Evolutionary conservation across 2,329 filamentous ascomycete genomes (phyloP).

Genomic region (Clathrospora elynae): DNA sequence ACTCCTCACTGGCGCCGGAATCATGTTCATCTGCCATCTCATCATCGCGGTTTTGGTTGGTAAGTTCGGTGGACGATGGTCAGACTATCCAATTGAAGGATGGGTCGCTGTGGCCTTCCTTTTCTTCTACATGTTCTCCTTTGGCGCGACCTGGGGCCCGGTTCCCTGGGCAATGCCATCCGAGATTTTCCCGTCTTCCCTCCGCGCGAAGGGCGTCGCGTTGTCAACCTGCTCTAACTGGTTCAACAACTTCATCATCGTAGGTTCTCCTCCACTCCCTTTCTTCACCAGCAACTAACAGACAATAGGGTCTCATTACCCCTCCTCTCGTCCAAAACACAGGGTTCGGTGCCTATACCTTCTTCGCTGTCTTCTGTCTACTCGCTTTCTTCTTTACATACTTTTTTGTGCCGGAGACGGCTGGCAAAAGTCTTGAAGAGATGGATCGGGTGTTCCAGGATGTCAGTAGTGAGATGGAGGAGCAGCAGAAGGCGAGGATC

Average conservation of each 20-base stretch:
- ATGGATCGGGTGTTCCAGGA: constrained; percentile 49
- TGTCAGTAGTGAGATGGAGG: constrained; percentile 43
- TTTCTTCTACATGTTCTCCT: constrained; percentile 67
- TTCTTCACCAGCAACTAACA: constrained; percentile 46
- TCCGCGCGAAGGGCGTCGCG: constrained; percentile 69
- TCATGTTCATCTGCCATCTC: constrained; percentile 59
- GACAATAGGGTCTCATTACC: constrained; percentile 63
- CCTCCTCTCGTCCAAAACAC: constrained; percentile 66
- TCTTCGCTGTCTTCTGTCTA: constrained; percentile 47
- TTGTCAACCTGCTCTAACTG: constrained; percentile 68
- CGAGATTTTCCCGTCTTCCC: constrained; percentile 67
- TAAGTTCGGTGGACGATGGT: constrained; percentile 58
- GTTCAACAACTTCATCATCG: constrained; percentile 66
- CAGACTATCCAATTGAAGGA: constrained; percentile 56
- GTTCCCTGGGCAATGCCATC: constrained; percentile 56
- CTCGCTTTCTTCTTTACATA: constrained; percentile 44
- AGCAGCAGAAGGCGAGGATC: constrained; percentile 39
- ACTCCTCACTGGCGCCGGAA: constrained; percentile 50
- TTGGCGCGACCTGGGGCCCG: constrained; percentile 64
- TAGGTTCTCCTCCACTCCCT: constrained; percentile 15
- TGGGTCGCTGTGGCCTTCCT: constrained; percentile 64
- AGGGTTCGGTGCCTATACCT: constrained; percentile 51
- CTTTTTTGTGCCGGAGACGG: constrained; percentile 45
- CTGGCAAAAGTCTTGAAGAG: constrained; percentile 43
- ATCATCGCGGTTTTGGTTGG: constrained; percentile 62